These are phyloP conservation scores for Aspergillus texensis DNA, from an alignment of 2,329 filamentous ascomycete species.

Conservation along the genomic window DNA sequence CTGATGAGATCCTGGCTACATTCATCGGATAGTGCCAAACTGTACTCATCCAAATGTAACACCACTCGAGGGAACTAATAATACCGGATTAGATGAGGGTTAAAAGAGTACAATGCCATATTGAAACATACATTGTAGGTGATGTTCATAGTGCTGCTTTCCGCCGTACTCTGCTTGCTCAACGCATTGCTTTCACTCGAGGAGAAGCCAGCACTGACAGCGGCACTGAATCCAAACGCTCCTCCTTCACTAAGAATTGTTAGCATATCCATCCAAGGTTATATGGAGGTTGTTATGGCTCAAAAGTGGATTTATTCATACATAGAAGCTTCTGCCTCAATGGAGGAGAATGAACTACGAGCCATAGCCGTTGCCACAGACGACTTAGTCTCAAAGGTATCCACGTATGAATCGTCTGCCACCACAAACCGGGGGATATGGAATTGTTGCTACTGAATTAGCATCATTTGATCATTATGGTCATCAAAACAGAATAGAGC, in stretches of 20 bases:
- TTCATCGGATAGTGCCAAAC: neutral
- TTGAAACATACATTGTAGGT: neutral
- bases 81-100: too few relatives aligned
- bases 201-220: neutral
- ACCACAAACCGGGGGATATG: slow-evolving; percentile 11
- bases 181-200: neutral
- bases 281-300: too few relatives aligned
- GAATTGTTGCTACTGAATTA: slow-evolving; percentile 5
- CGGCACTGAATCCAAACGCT: neutral
- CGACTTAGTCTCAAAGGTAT: slow-evolving; percentile 16
- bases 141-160: neutral
- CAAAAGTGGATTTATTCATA: neutral
- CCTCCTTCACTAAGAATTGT: neutral
- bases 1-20: neutral
- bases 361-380: slow-evolving; percentile 14
- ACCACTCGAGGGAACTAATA: neutral
- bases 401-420: slow-evolving; percentile 20
- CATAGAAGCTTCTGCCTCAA: slow-evolving; percentile 14
- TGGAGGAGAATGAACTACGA: slow-evolving; percentile 19
- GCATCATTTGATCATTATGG: neutral
- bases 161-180: neutral
- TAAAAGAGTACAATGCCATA: too few relatives aligned
- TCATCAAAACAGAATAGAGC: neutral
- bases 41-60: neutral
- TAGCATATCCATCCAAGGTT: too few relatives aligned